Conservation (phyloP, 805 yeast genomes). For the Priceomyces fermenticarens region DNA sequence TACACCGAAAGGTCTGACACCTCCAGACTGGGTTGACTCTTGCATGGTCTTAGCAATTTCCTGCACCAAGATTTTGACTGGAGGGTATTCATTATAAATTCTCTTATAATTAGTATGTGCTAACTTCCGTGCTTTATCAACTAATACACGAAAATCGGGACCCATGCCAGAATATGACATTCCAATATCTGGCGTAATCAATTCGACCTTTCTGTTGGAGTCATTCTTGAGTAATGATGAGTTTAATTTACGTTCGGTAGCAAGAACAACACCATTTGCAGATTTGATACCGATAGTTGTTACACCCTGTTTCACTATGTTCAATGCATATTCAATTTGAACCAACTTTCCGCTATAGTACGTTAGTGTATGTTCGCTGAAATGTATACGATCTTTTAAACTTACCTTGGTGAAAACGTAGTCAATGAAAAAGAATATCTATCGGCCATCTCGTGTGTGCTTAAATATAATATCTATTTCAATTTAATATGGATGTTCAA, state of each 20-base stretch:
- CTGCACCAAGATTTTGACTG: conserved; percentile 88
- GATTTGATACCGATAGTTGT: conserved; percentile 93
- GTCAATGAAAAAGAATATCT: conserved; percentile 96
- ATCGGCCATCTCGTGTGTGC: conserved; percentile 70
- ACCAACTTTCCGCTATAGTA: conserved; percentile 83
- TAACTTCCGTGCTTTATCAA: conserved; percentile 89
- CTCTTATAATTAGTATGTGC: conserved; percentile 93
- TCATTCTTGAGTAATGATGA: conserved; percentile 76
- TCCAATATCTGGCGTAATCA: conserved; percentile 92
- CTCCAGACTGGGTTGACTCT: conserved; percentile 98
- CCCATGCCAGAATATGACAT: conserved; percentile 99
- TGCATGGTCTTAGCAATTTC: conserved; percentile 97
- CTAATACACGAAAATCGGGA: conserved; percentile 93
- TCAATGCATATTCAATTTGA: conserved; percentile 95
- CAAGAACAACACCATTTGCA: conserved; percentile 92
- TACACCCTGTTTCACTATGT: conserved; percentile 97
- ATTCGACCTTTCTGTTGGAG: conserved; percentile 71
- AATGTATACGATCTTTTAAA: conserved; percentile 8
- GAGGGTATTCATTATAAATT: conserved; percentile 94
- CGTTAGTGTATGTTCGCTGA: conserved; percentile 17
- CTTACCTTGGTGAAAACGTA: conserved; percentile 93
- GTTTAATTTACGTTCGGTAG: conserved; percentile 89
- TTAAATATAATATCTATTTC: not conserved
- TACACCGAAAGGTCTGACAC: conserved; percentile 98
- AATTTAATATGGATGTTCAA: too few relatives aligned